Conservation (phyloP, 768 basidiomycete species). For the Tylopilus rubrobrunneus region DNA sequence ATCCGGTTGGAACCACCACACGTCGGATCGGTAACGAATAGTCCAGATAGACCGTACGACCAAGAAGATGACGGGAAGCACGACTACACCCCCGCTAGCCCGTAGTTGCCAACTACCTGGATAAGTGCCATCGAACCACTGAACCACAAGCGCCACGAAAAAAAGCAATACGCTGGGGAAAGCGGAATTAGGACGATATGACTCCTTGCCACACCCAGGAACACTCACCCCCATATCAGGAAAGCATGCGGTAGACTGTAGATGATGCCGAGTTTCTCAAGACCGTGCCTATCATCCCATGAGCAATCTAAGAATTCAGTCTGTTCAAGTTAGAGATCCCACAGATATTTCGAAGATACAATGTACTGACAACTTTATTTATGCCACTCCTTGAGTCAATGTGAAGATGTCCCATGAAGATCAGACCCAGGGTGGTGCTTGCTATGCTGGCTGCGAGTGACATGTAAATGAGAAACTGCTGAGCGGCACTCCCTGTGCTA, state of each 20-base stretch:
- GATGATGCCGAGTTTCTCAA: constrained; percentile 49
- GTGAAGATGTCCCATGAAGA: constrained; percentile 42
- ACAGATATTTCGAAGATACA: background rate
- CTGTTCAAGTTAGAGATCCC: constrained; percentile 5
- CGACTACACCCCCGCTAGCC: background rate
- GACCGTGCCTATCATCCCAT: constrained; percentile 32
- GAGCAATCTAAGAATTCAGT: constrained; percentile 16
- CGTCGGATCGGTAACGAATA: background rate
- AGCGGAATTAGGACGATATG: background rate
- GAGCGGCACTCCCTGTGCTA: constrained; percentile 24
- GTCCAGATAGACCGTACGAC: background rate
- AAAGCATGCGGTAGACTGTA: constrained; percentile 55
- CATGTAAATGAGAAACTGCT: constrained; percentile 41
- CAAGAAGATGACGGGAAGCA: background rate
- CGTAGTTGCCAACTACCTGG: background rate
- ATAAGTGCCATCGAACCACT: constrained; percentile 19
- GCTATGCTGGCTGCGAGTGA: constrained; percentile 35
- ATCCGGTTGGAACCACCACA: constrained; percentile 29
- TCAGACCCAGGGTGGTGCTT: constrained; percentile 39
- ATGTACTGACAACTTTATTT: constrained; percentile 33
- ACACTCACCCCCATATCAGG: constrained; percentile 56
- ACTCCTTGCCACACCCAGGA: background rate
- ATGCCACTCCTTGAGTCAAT: constrained; percentile 29
- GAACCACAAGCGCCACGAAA: constrained; percentile 20
- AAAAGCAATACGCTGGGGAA: constrained; percentile 28